A percentile compares a stretch with the other conserved stretches of the same genome.
Evolutionary conservation across 768 basidiomycete genomes (phyloP).

Genomic region (Astraeus odoratus): DNA sequence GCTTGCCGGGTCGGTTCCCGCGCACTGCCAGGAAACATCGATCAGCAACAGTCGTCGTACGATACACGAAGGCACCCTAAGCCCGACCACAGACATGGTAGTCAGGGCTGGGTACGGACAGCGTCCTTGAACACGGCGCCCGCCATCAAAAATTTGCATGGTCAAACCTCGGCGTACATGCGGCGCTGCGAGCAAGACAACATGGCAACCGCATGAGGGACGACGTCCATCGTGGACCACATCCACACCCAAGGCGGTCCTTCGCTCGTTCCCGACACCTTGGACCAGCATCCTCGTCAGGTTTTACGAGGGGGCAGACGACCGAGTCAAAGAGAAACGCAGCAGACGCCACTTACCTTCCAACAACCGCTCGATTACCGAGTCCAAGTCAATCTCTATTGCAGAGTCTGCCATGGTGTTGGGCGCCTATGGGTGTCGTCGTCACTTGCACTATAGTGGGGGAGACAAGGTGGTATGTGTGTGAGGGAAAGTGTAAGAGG

Average conservation of each 20-base stretch:
- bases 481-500: not conserved
- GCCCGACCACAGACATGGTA: not conserved
- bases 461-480: not conserved
- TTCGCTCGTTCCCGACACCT: not conserved
- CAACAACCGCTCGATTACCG: slow-evolving; percentile 95
- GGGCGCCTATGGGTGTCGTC: not conserved
- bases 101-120: not conserved
- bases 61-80: slow-evolving; percentile 12
- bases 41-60: slow-evolving; percentile 16
- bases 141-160: not conserved
- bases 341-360: slow-evolving; percentile 69
- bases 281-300: not conserved
- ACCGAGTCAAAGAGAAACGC: slow-evolving; percentile 12
- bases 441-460: not conserved
- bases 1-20: slow-evolving; percentile 97
- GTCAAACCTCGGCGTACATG: slow-evolving; percentile 1
- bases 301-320: slow-evolving; percentile 1
- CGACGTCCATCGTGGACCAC: not conserved
- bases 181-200: not conserved
- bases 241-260: not conserved
- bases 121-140: not conserved
- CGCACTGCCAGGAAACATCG: slow-evolving; percentile 55
- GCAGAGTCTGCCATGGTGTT: slow-evolving; percentile 65
- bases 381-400: slow-evolving; percentile 97
- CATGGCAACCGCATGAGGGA: not conserved